Base-by-base conservation (phyloP, 1,284 basidiomycete species). In the Pascua sp. region DNA sequence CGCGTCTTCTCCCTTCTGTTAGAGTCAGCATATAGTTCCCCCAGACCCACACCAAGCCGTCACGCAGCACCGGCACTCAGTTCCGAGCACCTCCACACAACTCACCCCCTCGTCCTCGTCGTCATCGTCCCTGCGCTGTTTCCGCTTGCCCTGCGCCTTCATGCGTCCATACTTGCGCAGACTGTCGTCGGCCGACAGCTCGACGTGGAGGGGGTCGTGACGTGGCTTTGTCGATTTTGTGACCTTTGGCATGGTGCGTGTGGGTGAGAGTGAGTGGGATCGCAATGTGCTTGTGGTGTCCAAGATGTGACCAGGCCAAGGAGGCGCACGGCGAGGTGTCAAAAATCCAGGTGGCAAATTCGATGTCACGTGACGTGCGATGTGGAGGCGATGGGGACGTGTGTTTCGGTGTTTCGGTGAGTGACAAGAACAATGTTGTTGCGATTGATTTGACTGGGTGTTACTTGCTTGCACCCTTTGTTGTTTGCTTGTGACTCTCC, bases 141-240 rank as follows among this genome's bases (percentile, higher is more conserved):
- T 83, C 60, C 89, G 83, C 73, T 85, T 89, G 11, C 86, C 88
- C 10, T 85, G 88, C 64, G 53, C 53, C 47, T 86, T 86, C 16
- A 91, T 76, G 54, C 83, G 84, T 5, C 91, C 91, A 71, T 90
- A 91, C 72, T 87, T 88, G 63, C 82, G 84, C 16, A 86, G 71
- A 0, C 82, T 68, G 67, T 88, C 86, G 72, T 94, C 91, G 60
- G 86, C 85, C 53, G 84, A 81, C 52, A 95, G 81, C 72, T 92
- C 88, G 42, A 87, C 81, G 67, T 88, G 85, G n/a, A 95, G 83
- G 18, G 91, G 90, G 68, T 91, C 90, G 75, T 91, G 91, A 67
- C 90, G 55, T 46, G 32, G 58, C 63, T 57, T 72, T 71, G 10
- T 57, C 42, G 63, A 57, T 51, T 67, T 68, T 24, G 51, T 37